Evolutionary conservation across 768 basidiomycete species (phyloP).

Genomic region (Psilocybe cyanescens): DNA sequence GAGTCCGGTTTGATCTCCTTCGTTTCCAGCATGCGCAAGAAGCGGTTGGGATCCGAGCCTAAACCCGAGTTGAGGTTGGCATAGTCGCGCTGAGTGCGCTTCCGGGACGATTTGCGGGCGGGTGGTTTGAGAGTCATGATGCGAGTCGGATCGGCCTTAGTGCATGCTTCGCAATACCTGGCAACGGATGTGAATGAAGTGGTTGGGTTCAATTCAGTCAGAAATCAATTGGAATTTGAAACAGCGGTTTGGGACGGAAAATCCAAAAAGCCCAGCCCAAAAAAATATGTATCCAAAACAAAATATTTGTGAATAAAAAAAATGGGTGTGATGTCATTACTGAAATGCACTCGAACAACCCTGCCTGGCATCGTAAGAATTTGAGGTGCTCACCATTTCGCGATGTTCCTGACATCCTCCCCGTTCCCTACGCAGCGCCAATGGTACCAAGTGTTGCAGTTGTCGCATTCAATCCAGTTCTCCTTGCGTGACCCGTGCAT

Average conservation of each 20-base stretch:
- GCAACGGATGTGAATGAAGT: not conserved
- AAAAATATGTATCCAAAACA: not conserved
- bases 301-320: not conserved
- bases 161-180: constrained; percentile 76
- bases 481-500: constrained; percentile 56
- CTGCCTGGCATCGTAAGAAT: not conserved
- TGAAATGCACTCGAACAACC: not conserved
- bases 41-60: constrained; percentile 67
- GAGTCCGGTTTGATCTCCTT: constrained; percentile 64
- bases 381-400: constrained; percentile 66
- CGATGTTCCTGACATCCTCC: constrained; percentile 66
- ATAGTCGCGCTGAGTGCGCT: constrained; percentile 77
- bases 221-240: not conserved
- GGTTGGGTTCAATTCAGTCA: not conserved
- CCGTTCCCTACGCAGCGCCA: constrained; percentile 79
- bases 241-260: not conserved
- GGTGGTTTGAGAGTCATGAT: constrained; percentile 77
- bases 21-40: constrained; percentile 69
- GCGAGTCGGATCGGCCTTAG: constrained; percentile 60
- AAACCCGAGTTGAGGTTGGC: constrained; percentile 68
- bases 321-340: constrained; percentile 9
- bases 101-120: constrained; percentile 80
- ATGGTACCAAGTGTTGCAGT: constrained; percentile 83
- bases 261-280: not conserved
- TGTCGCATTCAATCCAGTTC: constrained; percentile 83